Base-by-base conservation (phyloP, 2,329 filamentous ascomycete species). In the Botryotinia narcissicola region DNA sequence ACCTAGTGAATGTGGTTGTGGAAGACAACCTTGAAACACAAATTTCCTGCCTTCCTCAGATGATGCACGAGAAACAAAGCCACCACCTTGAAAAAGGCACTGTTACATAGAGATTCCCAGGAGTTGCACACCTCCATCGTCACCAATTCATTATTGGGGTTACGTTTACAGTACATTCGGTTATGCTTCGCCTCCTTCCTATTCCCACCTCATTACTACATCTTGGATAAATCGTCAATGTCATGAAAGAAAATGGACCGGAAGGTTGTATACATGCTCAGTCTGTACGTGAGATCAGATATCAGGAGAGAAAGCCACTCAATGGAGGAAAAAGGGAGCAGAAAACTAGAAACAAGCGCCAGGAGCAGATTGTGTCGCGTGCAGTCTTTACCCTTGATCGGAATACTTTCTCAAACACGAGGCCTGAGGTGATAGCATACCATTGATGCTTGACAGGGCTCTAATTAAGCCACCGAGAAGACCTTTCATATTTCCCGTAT, bases 331-430 rank as follows among this genome's bases (percentile, higher is more conserved):
- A 35, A 9, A 32, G 32, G 51, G 48, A 70, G 51, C 22, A 37
- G 20, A 48, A 29, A 40, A 64, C 9, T 32, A 32, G 72, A 73
- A 73, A 73, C 59, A 73, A 73, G 72, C 72, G 66, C 72, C 72
- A 73, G 72, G 72, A 64, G 66, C 66, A 71, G 22, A 29, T 14
- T 61, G 51, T 51, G 71, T 51, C 64, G 57, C 40, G 64, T 70
- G 42, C 46, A 60, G 44, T 42, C 44, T n/a, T 42, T 67, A 66
- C 46, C 61, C 37, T 57, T 72, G 61, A 44, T 57, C 63, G 44
- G 46, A 29, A 25, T 67, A 54, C 12, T 14, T 29, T 62, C 68
- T 70, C 37, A 70, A 70, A 70, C 68, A 59, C 68, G 29, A 44
- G 25, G 35, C 68, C 68, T 70, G 40, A 70, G 68, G 54, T 62